Evolutionary conservation across 1,284 basidiomycete genomes (phyloP), one percentile per base, ranked within the genome.

Genomic region (Leccinum subrobustum): DNA sequence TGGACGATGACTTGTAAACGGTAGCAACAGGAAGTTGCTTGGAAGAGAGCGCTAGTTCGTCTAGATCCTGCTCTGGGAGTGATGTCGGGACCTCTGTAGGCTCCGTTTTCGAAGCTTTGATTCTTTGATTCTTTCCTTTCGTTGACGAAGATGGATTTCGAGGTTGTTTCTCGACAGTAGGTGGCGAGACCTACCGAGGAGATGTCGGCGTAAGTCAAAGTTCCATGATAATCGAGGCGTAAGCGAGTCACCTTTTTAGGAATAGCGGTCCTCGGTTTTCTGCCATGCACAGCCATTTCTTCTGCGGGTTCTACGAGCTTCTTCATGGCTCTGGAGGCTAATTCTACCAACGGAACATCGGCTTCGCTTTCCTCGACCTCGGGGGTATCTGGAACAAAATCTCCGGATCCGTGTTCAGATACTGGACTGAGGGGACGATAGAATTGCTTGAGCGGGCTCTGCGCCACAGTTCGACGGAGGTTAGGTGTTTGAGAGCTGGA

Each of bases 301-400:
- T 64, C 51, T 20, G 54, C 23, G 23, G 58, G 52, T 54, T 16
- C 53, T 29, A 35, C 54, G 58, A 70, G 62, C 56, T 52, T 56
- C 65, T 64, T 60, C n/a, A 9, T 37, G 39, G 58, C 57, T 54
- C 57, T 60, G 58, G 59, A 56, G 52, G 59, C 63, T 29, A 56
- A 53, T 54, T 66, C 68, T 14, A 57, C 74, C 48, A 84, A 67
- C n/a, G 83, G 83, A 44, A 79, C 57, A 31, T 79, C 77, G 6
- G 66, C 67, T 7, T 73, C 73, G 8, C 66, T 73, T 23, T 72
- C 73, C 47, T 75, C 72, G 31, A 71, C 66, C 16, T 72, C 70
- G 50, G 72, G 60, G 4, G 74, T 73, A 53, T 75, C 72, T 11
- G 70, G 66, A 4, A 74, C 65, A 37, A 70, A 52, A 31, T 78